These are phyloP conservation scores for Porogramme epimiltina DNA, from an alignment of 1,284 basidiomycete species.

Conservation along the genomic window DNA sequence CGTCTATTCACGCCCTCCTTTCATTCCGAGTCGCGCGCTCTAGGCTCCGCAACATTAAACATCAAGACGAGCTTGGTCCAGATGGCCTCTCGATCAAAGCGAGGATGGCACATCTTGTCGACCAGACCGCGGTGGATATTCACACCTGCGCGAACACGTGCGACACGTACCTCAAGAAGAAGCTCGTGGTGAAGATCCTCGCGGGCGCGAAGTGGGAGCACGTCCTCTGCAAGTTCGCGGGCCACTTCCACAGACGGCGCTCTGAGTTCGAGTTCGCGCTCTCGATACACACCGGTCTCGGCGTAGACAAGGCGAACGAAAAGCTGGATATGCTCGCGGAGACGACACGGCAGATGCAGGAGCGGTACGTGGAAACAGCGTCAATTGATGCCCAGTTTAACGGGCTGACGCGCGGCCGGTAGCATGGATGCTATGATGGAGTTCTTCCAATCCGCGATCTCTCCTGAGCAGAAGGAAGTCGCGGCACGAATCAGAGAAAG, in stretches of 20 bases:
- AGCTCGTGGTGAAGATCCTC: slow-evolving; percentile 37
- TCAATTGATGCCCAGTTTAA: neutral
- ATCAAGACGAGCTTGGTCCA: slow-evolving; percentile 15
- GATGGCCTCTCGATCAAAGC: slow-evolving; percentile 27
- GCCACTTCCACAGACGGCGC: slow-evolving; percentile 35
- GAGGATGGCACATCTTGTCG: slow-evolving; percentile 23
- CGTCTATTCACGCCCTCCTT: no score
- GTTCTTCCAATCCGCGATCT: slow-evolving; percentile 13
- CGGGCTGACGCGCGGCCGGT: slow-evolving; percentile 28
- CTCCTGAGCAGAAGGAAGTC: slow-evolving; percentile 16
- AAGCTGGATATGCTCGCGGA: slow-evolving; percentile 30
- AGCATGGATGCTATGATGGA: slow-evolving; percentile 14
- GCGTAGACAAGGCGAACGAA: slow-evolving; percentile 35
- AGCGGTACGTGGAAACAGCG: neutral
- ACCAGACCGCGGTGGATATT: slow-evolving; percentile 30
- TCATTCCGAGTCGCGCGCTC: neutral
- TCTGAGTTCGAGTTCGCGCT: slow-evolving; percentile 36
- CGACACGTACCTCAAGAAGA: slow-evolving; percentile 34
- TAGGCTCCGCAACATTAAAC: slow-evolving; percentile 6
- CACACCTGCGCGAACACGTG: slow-evolving; percentile 34
- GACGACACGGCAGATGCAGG: slow-evolving; percentile 6
- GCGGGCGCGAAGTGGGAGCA: slow-evolving; percentile 39
- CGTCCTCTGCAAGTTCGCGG: slow-evolving; percentile 34
- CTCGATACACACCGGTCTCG: slow-evolving; percentile 35
- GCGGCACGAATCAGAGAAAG: slow-evolving; percentile 9